Percentiles rank a stretch among this genome's conserved stretches.
Evolutionary conservation across 2,329 filamentous ascomycete genomes (phyloP).

Genomic region (Coniochaeta prunicola): DNA sequence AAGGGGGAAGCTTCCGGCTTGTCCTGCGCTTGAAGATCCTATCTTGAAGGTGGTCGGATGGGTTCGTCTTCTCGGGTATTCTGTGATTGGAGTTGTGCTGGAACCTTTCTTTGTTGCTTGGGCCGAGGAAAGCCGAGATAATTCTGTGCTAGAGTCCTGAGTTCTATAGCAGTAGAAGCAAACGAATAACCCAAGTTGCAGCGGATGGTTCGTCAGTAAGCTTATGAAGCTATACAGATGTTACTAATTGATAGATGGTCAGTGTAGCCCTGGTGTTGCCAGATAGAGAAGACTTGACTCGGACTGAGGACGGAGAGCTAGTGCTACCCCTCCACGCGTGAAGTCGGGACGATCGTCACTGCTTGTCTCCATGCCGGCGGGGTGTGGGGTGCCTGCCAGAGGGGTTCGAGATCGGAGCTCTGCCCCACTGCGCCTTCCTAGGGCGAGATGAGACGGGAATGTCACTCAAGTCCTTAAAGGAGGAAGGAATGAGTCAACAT

Average conservation of each 20-base stretch:
- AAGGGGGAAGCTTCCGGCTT: not conserved
- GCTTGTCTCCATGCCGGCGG: not conserved
- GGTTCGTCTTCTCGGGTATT: not conserved
- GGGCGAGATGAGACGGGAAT: no score
- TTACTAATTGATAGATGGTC: not conserved
- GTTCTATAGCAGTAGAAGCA: not conserved
- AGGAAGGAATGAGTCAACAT: no score
- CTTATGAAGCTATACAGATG: no score
- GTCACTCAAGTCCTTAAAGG: no score
- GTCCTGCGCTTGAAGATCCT: not conserved
- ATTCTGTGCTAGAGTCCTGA: not conserved
- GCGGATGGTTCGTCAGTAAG: not conserved
- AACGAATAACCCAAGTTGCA: not conserved
- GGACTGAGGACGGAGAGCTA: not conserved
- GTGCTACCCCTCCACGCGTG: not conserved
- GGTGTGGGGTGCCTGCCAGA: not conserved
- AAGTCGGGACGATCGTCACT: not conserved
- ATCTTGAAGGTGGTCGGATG: not conserved
- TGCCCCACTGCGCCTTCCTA: not conserved
- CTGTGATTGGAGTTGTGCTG: no score
- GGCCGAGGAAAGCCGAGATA: not conserved
- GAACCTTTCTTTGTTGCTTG: not conserved
- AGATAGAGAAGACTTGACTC: not conserved
- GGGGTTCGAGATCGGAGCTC: not conserved
- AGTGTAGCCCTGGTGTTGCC: not conserved